phyloP scores from a whole-genome alignment of 192 early-diverging fungal genomes.

The Gaertneriomyces sp. region DNA sequence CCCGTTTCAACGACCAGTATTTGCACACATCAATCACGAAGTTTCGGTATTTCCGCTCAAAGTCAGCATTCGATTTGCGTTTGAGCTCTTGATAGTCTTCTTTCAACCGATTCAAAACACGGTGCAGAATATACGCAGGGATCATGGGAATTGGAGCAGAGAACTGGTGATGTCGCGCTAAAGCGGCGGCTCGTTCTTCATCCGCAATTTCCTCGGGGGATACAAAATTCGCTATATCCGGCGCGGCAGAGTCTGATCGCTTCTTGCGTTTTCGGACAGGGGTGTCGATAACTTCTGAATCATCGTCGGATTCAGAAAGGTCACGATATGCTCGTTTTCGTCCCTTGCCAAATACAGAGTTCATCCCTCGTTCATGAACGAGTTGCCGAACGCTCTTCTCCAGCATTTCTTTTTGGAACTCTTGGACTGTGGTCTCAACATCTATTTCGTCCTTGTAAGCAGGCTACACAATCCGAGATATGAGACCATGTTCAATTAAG shows the following conservation, averaged over 20 bases:
- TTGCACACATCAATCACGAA: slow-evolving; percentile 70
- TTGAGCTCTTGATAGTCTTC: slow-evolving; percentile 20
- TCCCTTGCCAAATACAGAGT: too few species aligned
- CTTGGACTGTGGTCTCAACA: slow-evolving; percentile 34
- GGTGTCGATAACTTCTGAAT: background rate
- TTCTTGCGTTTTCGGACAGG: too few species aligned
- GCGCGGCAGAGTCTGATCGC: too few species aligned
- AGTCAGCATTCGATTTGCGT: slow-evolving; percentile 13
- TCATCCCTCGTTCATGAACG: too few species aligned
- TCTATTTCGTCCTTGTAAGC: slow-evolving; percentile 41
- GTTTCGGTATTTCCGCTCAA: slow-evolving; percentile 45
- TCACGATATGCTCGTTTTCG: background rate
- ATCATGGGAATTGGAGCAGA: slow-evolving; percentile 59
- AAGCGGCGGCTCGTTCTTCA: background rate
- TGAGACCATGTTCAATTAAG: background rate
- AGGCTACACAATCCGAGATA: slow-evolving; percentile 25
- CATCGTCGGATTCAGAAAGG: background rate
- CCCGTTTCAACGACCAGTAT: slow-evolving; percentile 96
- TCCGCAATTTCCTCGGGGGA: too few species aligned
- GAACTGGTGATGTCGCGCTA: slow-evolving; percentile 60
- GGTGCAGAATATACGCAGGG: slow-evolving; percentile 56
- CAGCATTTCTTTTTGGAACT: slow-evolving; percentile 21
- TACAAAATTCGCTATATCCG: too few species aligned
- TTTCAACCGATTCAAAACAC: slow-evolving; percentile 34
- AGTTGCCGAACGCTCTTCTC: background rate